These are phyloP conservation scores for Deakozyma indianensis DNA, from an alignment of 805 yeast genomes.

Conservation along the genomic window DNA sequence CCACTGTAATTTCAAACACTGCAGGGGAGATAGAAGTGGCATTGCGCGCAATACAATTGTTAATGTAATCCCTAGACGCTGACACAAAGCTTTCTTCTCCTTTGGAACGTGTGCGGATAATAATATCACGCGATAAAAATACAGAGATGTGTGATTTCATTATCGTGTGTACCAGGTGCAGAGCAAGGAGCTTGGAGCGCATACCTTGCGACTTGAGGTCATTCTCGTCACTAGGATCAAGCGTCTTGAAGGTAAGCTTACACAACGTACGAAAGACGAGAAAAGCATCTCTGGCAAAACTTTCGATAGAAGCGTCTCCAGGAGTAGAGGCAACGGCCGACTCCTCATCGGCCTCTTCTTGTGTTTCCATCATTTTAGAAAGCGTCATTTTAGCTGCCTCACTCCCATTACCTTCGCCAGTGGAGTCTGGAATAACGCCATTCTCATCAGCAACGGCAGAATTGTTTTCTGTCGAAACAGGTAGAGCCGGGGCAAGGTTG, in stretches of 20 bases:
- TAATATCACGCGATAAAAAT: constrained; percentile 34
- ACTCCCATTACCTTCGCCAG: constrained; percentile 1
- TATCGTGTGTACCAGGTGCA: constrained; percentile 77
- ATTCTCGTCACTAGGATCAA: constrained; percentile 44
- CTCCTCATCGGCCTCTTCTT: constrained; percentile 14
- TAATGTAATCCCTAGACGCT: constrained; percentile 71
- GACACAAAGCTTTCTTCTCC: constrained; percentile 46
- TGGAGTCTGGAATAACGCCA: constrained; percentile 2
- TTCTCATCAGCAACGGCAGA: neutral
- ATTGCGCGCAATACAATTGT: constrained; percentile 73
- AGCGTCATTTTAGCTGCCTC: constrained; percentile 11
- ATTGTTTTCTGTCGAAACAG: neutral
- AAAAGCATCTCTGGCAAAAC: constrained; percentile 79
- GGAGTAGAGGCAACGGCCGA: constrained; percentile 27
- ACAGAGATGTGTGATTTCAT: constrained; percentile 74
- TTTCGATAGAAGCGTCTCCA: constrained; percentile 38
- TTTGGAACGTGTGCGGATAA: constrained; percentile 18
- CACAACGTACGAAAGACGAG: constrained; percentile 90
- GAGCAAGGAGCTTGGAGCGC: constrained; percentile 76
- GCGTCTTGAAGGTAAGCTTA: constrained; percentile 70
- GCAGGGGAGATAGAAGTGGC: constrained; percentile 88
- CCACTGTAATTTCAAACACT: constrained; percentile 80
- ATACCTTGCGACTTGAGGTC: constrained; percentile 76
- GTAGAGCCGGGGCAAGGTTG: neutral
- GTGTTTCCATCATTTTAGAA: constrained; percentile 11